Base-by-base conservation (phyloP, 2,329 filamentous ascomycete species). In the Pyrenophora tritici-repentis region DNA sequence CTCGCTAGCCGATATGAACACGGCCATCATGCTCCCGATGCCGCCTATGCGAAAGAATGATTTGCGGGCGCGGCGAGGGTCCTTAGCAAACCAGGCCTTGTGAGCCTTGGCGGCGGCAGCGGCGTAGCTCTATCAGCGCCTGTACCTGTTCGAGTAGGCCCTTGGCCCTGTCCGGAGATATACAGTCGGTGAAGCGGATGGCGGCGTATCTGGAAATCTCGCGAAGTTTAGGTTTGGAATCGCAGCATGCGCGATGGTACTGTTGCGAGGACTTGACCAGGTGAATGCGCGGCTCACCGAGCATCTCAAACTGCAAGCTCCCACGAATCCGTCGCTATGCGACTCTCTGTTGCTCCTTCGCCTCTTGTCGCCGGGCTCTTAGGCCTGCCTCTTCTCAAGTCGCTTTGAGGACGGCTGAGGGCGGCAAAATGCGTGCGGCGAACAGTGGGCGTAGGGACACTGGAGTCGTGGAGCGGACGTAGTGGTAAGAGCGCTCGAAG, bases 381-480 rank as follows among this genome's bases (percentile, higher is more conserved):
- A 22, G 20, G 20, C 20, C 4, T 22, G 4, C 7, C 20, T 22
- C 20, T 22, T 22, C 7, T 22, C 20, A 7, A 4, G 20, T 22
- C 20, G 20, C 20, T 22, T 22, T 7, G 20, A 22, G 20, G 20
- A n/a, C 20, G 20, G 4, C 20, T 22, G 20, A 7, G 20, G 20
- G 91, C 88, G 26, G 92, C 91, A 56, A 99, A 76, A 73, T 99
- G 94, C 0, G 95, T 91, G 63, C 99, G 99, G 80, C 99, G 99
- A 0, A 97, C 88, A 0, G 94, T 0, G 94, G 94, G 59, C 83
- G 89, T 0, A 94, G 75, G 0, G 92, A 97, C 0, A 99, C 92
- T 0, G 94, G 91, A 0, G 93, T 97, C 0, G 92, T 97, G 0
- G 92, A 94, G 13, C 94, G 86, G 47, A 88, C 87, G 67, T 96